Evolutionary conservation across 139 green algal species (phyloP), one percentile per base, ranked within the genome.

Genomic region (Chlamydomonas incerta): DNA sequence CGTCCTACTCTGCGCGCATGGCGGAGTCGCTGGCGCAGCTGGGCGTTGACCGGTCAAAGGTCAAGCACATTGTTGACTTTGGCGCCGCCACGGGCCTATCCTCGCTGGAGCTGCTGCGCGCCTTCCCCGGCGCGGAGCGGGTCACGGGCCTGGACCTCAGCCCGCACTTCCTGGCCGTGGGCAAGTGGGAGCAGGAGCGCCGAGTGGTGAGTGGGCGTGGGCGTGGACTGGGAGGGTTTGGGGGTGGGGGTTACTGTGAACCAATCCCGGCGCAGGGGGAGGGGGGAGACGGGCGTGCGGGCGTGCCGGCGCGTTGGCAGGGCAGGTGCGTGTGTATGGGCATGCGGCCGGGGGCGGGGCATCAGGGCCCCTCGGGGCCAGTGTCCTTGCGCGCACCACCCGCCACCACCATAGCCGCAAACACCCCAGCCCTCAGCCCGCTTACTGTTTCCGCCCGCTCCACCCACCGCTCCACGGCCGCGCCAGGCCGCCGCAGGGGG

Each of bases 131-230:
- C 0, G 87, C 90, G 0, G 62, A 88, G 0, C 41, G 41, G 6
- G 85, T 97, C 52, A 96, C 91, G 26, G 95, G 91, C 23, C n/a
- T 97, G 0, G 95, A 98, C 82, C 90, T 97, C 26, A 94, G 88
- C 5, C 93, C 94, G 2, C 82, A 97, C 88, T 95, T 97, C 82
- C 52, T 98, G 47, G 93, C 94, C 14, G 94, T 96, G 29, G 95
- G 91, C 14, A 57, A 35, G 57, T 92, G 92, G 67, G 74, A 94
- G 77, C 90, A 95, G 85, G 67, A 87, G 37, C 79, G 91, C 75
- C 85, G 91, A 8, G 60, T 87, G 82, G 80, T 86, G 58, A 63
- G 74, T 20, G n/a, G 20, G 23, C 57, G 20, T 26, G 20, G 20
- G 57, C n/a, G 20, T 26, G 20, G 23, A 8, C 6, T 50, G 41